A percentile compares a stretch with the other conserved stretches of the same genome.
phyloP scores from a whole-genome alignment of 345 rosid genomes.

The Lumnitzera racemosa region DNA sequence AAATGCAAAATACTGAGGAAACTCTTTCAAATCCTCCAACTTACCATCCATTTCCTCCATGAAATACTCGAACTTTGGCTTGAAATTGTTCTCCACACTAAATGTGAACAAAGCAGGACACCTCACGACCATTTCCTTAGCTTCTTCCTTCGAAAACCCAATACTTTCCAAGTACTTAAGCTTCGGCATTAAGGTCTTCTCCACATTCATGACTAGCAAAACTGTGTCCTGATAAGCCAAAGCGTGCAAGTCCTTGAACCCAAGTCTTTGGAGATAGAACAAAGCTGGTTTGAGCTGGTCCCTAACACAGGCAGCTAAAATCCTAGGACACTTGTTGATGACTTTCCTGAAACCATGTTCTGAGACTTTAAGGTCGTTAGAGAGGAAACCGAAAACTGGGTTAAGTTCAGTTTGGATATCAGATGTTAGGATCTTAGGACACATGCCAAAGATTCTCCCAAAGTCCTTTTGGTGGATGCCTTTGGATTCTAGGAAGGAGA shows the following conservation, averaged over 20 bases:
- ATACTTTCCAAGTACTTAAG: slow-evolving; percentile 56
- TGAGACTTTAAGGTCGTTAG: slow-evolving; percentile 48
- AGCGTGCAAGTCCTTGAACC: slow-evolving; percentile 56
- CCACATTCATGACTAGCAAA: slow-evolving; percentile 72
- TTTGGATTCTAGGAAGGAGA: slow-evolving; percentile 70
- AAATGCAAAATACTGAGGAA: slow-evolving; percentile 86
- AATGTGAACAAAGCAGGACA: slow-evolving; percentile 80
- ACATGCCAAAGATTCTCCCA: slow-evolving; percentile 80
- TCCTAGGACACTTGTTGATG: slow-evolving; percentile 76
- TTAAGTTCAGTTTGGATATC: slow-evolving; percentile 48
- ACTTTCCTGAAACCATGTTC: slow-evolving; percentile 46
- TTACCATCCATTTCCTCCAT: slow-evolving; percentile 34
- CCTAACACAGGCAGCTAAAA: slow-evolving; percentile 52
- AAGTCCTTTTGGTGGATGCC: slow-evolving; percentile 79
- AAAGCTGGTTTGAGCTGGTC: slow-evolving; percentile 77
- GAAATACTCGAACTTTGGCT: slow-evolving; percentile 70
- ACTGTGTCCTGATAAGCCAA: slow-evolving; percentile 77
- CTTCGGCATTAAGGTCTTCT: slow-evolving; percentile 78
- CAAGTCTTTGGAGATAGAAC: slow-evolving; percentile 65
- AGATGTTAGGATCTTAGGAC: slow-evolving; percentile 76
- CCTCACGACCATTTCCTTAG: slow-evolving; percentile 56
- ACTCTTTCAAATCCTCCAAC: slow-evolving; percentile 23
- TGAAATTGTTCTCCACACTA: slow-evolving; percentile 74
- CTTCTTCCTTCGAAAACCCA: slow-evolving; percentile 52
- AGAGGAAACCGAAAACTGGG: slow-evolving; percentile 70